Percentiles rank a stretch among this genome's conserved stretches.
Conservation (phyloP, 2,329 filamentous ascomycete genomes). For the Geosmithia putterillii region DNA sequence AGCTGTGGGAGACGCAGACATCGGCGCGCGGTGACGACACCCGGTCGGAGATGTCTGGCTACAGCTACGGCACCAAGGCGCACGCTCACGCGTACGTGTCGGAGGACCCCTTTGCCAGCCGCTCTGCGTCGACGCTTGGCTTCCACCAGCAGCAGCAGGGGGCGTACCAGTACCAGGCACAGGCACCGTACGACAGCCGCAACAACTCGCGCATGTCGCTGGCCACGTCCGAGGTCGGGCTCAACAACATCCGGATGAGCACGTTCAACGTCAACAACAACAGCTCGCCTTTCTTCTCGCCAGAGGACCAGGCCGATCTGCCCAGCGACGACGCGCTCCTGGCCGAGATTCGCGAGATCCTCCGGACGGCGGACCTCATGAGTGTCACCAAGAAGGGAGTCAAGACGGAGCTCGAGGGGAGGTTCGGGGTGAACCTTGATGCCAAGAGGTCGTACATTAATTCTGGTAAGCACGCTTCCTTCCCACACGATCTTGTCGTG, state of each 20-base stretch:
- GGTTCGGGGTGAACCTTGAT: constrained; percentile 80
- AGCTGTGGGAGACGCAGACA: constrained; percentile 94
- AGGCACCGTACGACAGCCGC: constrained; percentile 34
- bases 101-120: constrained; percentile 58
- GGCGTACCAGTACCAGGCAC: background rate
- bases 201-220: constrained; percentile 65
- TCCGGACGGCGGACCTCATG: constrained; percentile 90
- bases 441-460: constrained; percentile 87
- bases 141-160: constrained; percentile 22
- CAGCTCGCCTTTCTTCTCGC: constrained; percentile 44
- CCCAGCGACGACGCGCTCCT: constrained; percentile 84
- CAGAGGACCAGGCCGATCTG: constrained; percentile 60
- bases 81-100: constrained; percentile 55
- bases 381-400: constrained; percentile 97
- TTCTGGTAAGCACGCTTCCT: constrained; percentile 53
- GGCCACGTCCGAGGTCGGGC: constrained; percentile 55
- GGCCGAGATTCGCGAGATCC: constrained; percentile 87
- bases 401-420: constrained; percentile 81
- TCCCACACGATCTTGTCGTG: background rate
- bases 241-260: constrained; percentile 38
- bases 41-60: constrained; percentile 80
- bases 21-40: constrained; percentile 60
- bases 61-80: constrained; percentile 85
- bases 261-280: constrained; percentile 25
- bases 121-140: constrained; percentile 42